Percentiles rank a stretch among this genome's conserved stretches.
These are phyloP conservation scores for Sugiyamaella grinbergsii DNA, from an alignment of 1,139 yeast genomes.

Conservation along the genomic window DNA sequence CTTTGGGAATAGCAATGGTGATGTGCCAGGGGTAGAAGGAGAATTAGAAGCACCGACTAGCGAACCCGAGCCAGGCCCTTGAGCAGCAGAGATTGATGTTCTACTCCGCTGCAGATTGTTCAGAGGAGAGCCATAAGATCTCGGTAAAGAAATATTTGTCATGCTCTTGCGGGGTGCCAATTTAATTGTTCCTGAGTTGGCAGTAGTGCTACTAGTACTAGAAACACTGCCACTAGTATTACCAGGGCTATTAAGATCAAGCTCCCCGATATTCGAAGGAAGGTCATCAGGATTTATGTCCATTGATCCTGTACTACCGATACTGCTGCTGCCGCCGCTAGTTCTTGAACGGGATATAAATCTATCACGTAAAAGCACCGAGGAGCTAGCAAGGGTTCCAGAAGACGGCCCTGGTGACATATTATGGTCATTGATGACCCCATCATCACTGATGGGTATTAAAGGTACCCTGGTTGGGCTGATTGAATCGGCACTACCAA, in stretches of 20 bases:
- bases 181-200: not conserved
- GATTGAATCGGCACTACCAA: constrained; percentile 1
- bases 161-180: constrained; percentile 28
- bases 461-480: not conserved
- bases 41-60: constrained; percentile 25
- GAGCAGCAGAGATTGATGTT: not conserved
- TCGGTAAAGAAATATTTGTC: constrained; percentile 27
- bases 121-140: constrained; percentile 30
- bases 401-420: constrained; percentile 13
- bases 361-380: constrained; percentile 2
- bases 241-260: constrained; percentile 29
- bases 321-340: constrained; percentile 11
- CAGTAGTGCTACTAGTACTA: constrained; percentile 7
- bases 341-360: constrained; percentile 7
- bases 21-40: constrained; percentile 37
- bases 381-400: constrained; percentile 9
- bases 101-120: constrained; percentile 28
- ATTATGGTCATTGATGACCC: no score
- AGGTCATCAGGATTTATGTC: constrained; percentile 9
- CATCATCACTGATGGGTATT: not conserved
- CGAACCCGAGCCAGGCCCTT: constrained; percentile 17
- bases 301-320: constrained; percentile 3
- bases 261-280: constrained; percentile 27
- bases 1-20: constrained; percentile 38
- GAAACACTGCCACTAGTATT: not conserved